These are phyloP conservation scores for Pseudoperonospora humuli DNA, from an alignment of 352 stramenopile species.

Conservation along the genomic window DNA sequence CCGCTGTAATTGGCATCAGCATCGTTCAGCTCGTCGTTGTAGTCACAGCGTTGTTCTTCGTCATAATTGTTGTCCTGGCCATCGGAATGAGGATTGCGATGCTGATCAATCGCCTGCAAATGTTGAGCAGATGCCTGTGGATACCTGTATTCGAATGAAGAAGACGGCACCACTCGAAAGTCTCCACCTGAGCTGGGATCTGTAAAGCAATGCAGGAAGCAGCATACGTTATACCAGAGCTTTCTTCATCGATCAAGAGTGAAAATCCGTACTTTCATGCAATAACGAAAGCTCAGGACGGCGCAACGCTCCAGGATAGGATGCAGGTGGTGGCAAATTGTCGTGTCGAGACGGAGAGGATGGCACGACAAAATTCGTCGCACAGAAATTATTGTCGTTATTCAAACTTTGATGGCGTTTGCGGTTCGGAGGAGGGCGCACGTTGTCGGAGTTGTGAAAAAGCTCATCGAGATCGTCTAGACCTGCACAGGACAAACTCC, in stretches of 20 bases:
- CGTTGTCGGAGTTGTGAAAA: conserved; percentile 20
- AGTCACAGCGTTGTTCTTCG: conserved; percentile 14
- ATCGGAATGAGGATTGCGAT: conserved; percentile 7
- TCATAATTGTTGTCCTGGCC: conserved; percentile 22
- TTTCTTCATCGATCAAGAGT: no score
- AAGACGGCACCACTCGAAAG: conserved; percentile 10
- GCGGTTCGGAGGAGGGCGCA: conserved; percentile 17
- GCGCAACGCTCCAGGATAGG: conserved; percentile 15
- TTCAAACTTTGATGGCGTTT: conserved; percentile 55
- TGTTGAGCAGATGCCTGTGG: conserved; percentile 13
- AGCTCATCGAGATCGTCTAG: conserved; percentile 44
- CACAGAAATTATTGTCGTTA: conserved; percentile 20
- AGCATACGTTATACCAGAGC: background rate
- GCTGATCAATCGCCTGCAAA: conserved; percentile 2
- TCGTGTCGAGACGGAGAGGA: conserved; percentile 16
- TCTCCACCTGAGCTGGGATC: conserved; percentile 7
- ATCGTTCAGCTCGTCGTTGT: conserved; percentile 12
- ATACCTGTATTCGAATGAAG: conserved; percentile 14
- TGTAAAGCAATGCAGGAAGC: background rate
- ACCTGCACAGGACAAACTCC: conserved; percentile 46
- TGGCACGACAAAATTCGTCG: conserved; percentile 12
- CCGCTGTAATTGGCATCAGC: conserved; percentile 1
- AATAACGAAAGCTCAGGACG: conserved; percentile 20
- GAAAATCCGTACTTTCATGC: conserved; percentile 23
- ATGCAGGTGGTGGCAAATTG: conserved; percentile 10